Evolutionary conservation across 2,329 filamentous ascomycete species (phyloP), one percentile per base, ranked within the genome.

Genomic region (Aspergillus luchuensis): DNA sequence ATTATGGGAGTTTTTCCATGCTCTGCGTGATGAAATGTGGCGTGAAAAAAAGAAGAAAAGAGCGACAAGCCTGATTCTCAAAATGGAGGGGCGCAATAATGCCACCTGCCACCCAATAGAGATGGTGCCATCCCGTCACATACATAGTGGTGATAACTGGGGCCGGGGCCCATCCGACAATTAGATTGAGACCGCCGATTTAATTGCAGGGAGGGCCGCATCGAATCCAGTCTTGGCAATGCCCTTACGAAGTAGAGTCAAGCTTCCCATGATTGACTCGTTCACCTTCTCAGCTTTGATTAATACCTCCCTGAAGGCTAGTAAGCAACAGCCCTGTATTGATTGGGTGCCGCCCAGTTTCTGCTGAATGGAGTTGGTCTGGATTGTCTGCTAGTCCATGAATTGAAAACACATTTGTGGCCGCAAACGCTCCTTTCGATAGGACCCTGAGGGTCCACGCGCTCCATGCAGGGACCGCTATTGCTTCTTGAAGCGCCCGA

Each of bases 171-270:
- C 28, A 38, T 48, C 47, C 41, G 38, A 56, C 25, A 39, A 56
- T 47, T 33, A 48, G 25, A 39, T 33, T 36, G 25, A 56, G 41
- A 56, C 41, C 36, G 10, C 54, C 39, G 41, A 57, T 56, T 50
- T 54, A 49, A 62, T 62, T 50, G 28, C 57, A 57, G 47, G 60
- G 51, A 38, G 47, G 47, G 47, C 25, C 8, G 33, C 47, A 50
- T 50, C 25, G n/a, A 15, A n/a, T 15, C 17, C 8, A 28, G 25
- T 33, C 47, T 50, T 50, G 47, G 47, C 47, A 50, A 33, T 10
- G 47, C 8, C 25, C 11, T 36, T 36, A 36, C 33, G 33, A 13
- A 36, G 33, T 36, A 15, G 11, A 36, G 47, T 19, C 30, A 33
- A 33, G 28, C 11, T 17, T 30, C 25, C 28, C 21, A n/a, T 45